Conservation (phyloP, 2,329 filamentous ascomycete genomes). For the Fusarium pilosicola region DNA sequence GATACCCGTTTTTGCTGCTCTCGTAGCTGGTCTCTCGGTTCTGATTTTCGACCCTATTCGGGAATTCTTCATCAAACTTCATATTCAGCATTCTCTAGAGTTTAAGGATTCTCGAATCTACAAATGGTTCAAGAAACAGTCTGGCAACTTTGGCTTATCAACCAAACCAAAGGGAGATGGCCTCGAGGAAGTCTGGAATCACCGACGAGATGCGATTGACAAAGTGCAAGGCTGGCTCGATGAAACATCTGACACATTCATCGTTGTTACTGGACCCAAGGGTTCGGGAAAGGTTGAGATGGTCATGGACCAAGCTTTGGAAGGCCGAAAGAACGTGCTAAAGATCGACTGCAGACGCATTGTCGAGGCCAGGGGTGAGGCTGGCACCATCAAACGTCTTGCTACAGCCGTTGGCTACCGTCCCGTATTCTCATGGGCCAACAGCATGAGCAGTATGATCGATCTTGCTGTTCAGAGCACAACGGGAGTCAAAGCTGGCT, state of each 20-base stretch:
- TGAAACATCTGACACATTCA: conserved; percentile 90
- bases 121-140: conserved; percentile 76
- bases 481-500: conserved; percentile 92
- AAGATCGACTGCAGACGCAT: conserved; percentile 94
- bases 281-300: conserved; percentile 92
- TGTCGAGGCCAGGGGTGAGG: conserved; percentile 89
- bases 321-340: conserved; percentile 79
- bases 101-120: conserved; percentile 78
- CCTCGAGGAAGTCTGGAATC: conserved; percentile 86
- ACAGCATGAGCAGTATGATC: conserved; percentile 90
- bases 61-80: conserved; percentile 89
- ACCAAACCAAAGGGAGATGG: conserved; percentile 70
- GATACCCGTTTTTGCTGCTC: conserved; percentile 81
- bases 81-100: conserved; percentile 81
- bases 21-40: conserved; percentile 85
- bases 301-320: conserved; percentile 84
- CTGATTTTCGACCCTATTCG: conserved; percentile 94
- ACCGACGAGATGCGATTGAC: conserved; percentile 82
- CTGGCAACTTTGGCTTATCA: conserved; percentile 73
- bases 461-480: conserved; percentile 94
- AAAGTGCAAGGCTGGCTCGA: conserved; percentile 86
- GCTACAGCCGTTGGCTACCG: conserved; percentile 88
- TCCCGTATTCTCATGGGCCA: conserved; percentile 96
- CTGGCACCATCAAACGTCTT: conserved; percentile 82
- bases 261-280: conserved; percentile 90